A percentile compares a stretch with the other conserved stretches of the same genome.
These are phyloP conservation scores for Zangia roseola DNA, from an alignment of 768 basidiomycete genomes.

Conservation along the genomic window DNA sequence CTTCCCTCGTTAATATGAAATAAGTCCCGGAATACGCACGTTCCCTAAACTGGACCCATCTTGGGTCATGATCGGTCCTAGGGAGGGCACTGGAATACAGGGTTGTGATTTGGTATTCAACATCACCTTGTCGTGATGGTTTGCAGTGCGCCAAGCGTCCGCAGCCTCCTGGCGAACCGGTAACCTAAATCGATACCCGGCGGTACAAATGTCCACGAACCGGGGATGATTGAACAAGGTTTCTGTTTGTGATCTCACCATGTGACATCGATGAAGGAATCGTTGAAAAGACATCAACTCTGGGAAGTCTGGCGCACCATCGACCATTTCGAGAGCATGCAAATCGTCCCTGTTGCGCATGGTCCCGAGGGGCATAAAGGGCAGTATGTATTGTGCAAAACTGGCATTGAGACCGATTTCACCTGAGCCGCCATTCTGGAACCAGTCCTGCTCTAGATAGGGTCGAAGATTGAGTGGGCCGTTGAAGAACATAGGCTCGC, in stretches of 20 bases:
- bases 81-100: constrained; percentile 1
- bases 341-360: constrained; percentile 1
- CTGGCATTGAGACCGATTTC: constrained; percentile 43
- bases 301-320: constrained; percentile 38
- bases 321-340: constrained; percentile 32
- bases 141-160: constrained; percentile 20
- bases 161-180: constrained; percentile 18
- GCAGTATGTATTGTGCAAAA: constrained; percentile 43
- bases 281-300: constrained; percentile 42
- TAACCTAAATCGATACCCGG: constrained; percentile 21
- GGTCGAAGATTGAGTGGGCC: constrained; percentile 53
- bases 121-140: not conserved
- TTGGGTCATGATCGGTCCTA: constrained; percentile 19
- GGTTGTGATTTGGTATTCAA: not conserved
- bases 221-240: constrained; percentile 40
- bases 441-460: constrained; percentile 47
- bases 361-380: constrained; percentile 44
- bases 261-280: constrained; percentile 44
- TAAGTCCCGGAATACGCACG: constrained; percentile 26
- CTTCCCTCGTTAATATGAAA: not conserved
- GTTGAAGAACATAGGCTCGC: constrained; percentile 47
- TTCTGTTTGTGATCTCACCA: constrained; percentile 37
- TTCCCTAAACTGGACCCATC: constrained; percentile 35
- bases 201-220: constrained; percentile 39
- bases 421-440: constrained; percentile 38